Evolutionary conservation across 177 flowering plant species (phyloP).

Genomic region (Vitis hybrid): DNA sequence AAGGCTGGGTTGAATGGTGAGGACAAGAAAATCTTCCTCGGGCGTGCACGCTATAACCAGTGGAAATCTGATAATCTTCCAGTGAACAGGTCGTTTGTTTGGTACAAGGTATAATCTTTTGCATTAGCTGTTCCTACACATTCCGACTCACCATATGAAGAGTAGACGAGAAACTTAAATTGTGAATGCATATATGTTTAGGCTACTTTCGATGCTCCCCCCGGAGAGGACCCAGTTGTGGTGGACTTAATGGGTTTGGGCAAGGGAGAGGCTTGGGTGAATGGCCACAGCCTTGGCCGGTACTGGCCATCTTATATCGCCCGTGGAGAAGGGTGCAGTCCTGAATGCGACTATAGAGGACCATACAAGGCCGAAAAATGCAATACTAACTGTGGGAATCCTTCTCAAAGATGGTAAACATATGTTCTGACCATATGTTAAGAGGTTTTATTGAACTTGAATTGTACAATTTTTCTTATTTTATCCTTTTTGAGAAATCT

Average conservation of each 20-base stretch:
- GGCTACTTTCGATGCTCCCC: conserved; percentile 41
- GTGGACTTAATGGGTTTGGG: conserved; percentile 46
- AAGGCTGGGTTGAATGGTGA: conserved; percentile 25
- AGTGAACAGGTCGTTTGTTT: conserved; percentile 6
- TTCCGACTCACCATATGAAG: too few relatives aligned
- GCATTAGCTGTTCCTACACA: not conserved
- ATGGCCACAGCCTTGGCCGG: conserved; percentile 46
- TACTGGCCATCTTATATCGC: conserved; percentile 42
- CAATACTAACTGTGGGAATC: conserved; percentile 33
- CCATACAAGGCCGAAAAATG: conserved; percentile 25
- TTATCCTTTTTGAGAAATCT: too few relatives aligned
- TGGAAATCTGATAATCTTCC: conserved; percentile 10
- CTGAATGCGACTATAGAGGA: conserved; percentile 37
- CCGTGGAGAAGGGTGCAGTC: conserved; percentile 14
- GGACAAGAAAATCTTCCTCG: not conserved
- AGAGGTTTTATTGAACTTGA: too few relatives aligned
- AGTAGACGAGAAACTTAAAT: too few relatives aligned
- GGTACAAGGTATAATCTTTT: conserved; percentile 31
- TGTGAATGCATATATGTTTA: conserved; percentile 1
- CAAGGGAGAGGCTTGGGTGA: conserved; percentile 54
- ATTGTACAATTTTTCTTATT: too few relatives aligned
- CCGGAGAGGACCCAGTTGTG: conserved; percentile 42
- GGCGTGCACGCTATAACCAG: not conserved
- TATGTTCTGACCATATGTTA: not conserved
- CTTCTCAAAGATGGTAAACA: conserved; percentile 43